Percentiles rank a stretch among this genome's conserved stretches.
Evolutionary conservation across 2,329 filamentous ascomycete genomes (phyloP).

Genomic region (Chrysoporthe austroafricana): DNA sequence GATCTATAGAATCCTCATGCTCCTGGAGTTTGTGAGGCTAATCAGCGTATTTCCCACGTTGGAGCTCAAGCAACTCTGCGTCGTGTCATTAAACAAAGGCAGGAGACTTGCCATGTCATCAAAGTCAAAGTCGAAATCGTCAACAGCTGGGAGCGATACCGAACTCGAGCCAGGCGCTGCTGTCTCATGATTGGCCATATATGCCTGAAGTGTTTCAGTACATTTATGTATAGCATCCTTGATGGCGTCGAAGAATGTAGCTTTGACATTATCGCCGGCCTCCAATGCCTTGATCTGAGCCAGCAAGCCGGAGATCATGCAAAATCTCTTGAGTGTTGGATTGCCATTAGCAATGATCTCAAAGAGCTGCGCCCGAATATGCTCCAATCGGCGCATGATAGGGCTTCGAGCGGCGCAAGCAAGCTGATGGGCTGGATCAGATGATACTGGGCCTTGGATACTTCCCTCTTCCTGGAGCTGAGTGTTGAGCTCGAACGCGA

Average conservation of each 20-base stretch:
- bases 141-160: neutral
- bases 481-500: constrained; percentile 15
- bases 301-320: constrained; percentile 1
- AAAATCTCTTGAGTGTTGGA: constrained; percentile 16
- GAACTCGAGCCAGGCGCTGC: neutral
- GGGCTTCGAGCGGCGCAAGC: constrained; percentile 14
- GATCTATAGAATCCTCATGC: neutral
- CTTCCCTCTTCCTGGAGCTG: constrained; percentile 17
- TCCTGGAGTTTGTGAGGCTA: neutral
- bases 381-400: constrained; percentile 9
- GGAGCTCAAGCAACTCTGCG: neutral
- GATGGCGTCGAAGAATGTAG: constrained; percentile 4
- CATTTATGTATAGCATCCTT: constrained; percentile 14
- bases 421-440: constrained; percentile 18
- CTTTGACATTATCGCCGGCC: constrained; percentile 2
- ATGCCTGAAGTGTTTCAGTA: neutral
- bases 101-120: constrained; percentile 7
- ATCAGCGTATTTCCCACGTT: neutral
- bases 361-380: constrained; percentile 20
- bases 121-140: constrained; percentile 9
- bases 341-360: constrained; percentile 18
- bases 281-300: constrained; percentile 18
- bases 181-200: neutral
- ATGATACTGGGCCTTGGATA: neutral
- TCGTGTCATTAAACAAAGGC: neutral